Evolutionary conservation across 2,329 filamentous ascomycete species (phyloP).

Genomic region (Cylindrodendrum hubeiense): DNA sequence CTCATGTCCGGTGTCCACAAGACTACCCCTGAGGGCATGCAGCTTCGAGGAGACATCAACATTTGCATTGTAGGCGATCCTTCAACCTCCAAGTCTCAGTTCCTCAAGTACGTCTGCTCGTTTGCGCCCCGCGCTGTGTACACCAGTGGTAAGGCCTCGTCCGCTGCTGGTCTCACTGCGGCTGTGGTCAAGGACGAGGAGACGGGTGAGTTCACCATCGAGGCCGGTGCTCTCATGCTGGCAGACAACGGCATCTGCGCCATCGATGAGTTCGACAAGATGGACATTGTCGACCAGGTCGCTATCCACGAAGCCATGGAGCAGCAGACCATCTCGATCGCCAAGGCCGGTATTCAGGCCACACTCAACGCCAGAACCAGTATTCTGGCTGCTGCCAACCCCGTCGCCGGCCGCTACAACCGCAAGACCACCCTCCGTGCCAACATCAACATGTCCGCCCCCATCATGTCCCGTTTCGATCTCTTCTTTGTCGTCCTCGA

Average conservation of each 20-base stretch:
- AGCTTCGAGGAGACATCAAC: constrained; percentile 96
- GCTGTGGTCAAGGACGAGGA: constrained; percentile 98
- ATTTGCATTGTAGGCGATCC: constrained; percentile 98
- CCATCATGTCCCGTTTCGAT: constrained; percentile 99
- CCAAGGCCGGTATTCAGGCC: constrained; percentile 97
- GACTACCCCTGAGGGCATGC: constrained; percentile 92
- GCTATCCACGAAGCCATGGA: constrained; percentile 99
- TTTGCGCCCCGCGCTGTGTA: constrained; percentile 98
- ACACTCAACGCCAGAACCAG: constrained; percentile 96
- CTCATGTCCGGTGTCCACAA: constrained; percentile 97
- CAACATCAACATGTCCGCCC: constrained; percentile 98
- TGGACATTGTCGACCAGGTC: constrained; percentile 97
- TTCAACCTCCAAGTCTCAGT: constrained; percentile 97
- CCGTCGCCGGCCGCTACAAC: constrained; percentile 96
- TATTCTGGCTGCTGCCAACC: constrained; percentile 96
- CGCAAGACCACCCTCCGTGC: constrained; percentile 92
- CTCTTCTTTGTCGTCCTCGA: constrained; percentile 98
- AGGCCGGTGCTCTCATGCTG: constrained; percentile 97
- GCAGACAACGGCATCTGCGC: constrained; percentile 97
- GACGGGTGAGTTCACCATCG: constrained; percentile 98
- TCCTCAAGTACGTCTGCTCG: constrained; percentile 97
- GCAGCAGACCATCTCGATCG: constrained; percentile 99
- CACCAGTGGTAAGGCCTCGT: constrained; percentile 97
- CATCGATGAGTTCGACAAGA: constrained; percentile 99
- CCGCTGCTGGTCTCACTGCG: constrained; percentile 95